Evolutionary conservation across 2,329 filamentous ascomycete genomes (phyloP).

Genomic region (Venturia pyrina): DNA sequence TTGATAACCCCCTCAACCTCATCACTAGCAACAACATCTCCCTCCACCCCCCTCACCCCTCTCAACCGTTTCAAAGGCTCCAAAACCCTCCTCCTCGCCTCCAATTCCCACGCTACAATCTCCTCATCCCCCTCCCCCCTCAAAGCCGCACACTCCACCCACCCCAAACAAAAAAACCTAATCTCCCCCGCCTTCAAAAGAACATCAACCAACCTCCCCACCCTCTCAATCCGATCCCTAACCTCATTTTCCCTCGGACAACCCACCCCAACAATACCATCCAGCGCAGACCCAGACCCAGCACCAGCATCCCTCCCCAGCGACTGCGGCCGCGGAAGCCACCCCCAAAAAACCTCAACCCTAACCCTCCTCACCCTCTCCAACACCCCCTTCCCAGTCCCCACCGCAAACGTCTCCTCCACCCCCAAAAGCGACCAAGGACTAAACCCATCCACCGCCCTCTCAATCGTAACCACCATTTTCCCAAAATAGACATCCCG

Average conservation of each 20-base stretch:
- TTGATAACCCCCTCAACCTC: not conserved
- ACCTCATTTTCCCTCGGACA: not conserved
- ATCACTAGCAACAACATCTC: not conserved
- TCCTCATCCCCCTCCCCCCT: not conserved
- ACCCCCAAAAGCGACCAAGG: not conserved
- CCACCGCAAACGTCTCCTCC: not conserved
- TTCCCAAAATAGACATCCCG: not conserved
- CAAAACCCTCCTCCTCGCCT: not conserved
- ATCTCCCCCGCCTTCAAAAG: not conserved
- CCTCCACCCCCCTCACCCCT: not conserved
- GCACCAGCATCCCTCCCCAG: not conserved
- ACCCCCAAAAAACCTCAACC: slow-evolving; percentile 7
- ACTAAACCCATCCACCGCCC: not conserved
- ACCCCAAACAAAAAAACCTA: not conserved
- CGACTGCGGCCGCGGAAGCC: not conserved
- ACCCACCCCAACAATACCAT: not conserved
- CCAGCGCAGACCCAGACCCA: not conserved
- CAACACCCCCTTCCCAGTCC: not conserved
- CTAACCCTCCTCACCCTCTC: not conserved
- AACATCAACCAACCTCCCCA: slow-evolving; percentile 1
- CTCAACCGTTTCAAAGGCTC: not conserved
- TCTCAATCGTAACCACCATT: not conserved
- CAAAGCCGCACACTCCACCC: slow-evolving; percentile 6
- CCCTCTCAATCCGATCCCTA: not conserved
- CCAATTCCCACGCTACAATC: not conserved